phyloP scores from a whole-genome alignment of 306 rosid genomes.

The Prunus padus region DNA sequence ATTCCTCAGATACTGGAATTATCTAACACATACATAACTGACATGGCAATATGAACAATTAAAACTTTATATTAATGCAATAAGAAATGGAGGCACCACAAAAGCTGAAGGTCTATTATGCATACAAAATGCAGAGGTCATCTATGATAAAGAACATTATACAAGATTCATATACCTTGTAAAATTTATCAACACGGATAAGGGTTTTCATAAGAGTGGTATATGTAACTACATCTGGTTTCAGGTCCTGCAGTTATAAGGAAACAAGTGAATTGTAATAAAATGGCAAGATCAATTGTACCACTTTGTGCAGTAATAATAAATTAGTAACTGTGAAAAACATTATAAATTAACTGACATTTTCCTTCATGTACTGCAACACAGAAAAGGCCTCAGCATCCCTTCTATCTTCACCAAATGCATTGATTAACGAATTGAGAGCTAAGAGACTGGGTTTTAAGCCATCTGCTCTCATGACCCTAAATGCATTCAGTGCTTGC shows the following conservation, averaged over 20 bases:
- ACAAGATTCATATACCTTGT: constrained; percentile 46
- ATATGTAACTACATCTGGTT: constrained; percentile 90
- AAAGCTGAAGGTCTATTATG: not conserved
- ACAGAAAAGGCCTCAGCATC: constrained; percentile 93
- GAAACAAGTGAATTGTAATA: constrained; percentile 22
- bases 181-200: constrained; percentile 72
- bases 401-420: constrained; percentile 88
- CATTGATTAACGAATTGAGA: constrained; percentile 87
- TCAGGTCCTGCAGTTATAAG: constrained; percentile 56
- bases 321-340: not conserved
- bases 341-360: constrained; percentile 35
- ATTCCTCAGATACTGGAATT: constrained; percentile 17
- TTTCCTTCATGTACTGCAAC: constrained; percentile 85
- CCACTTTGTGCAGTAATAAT: not conserved
- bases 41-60: not conserved
- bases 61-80: not conserved
- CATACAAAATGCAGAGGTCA: not conserved
- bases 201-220: constrained; percentile 95
- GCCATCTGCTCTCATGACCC: constrained; percentile 78
- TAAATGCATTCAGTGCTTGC: constrained; percentile 79
- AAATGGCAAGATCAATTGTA: constrained; percentile 12
- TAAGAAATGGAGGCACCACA: too few relatives aligned
- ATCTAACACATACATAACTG: constrained; percentile 7
- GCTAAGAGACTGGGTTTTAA: constrained; percentile 82
- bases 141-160: constrained; percentile 3